phyloP scores from a whole-genome alignment of 1,284 basidiomycete genomes.

The Pyrrhoderma lamaoense region DNA sequence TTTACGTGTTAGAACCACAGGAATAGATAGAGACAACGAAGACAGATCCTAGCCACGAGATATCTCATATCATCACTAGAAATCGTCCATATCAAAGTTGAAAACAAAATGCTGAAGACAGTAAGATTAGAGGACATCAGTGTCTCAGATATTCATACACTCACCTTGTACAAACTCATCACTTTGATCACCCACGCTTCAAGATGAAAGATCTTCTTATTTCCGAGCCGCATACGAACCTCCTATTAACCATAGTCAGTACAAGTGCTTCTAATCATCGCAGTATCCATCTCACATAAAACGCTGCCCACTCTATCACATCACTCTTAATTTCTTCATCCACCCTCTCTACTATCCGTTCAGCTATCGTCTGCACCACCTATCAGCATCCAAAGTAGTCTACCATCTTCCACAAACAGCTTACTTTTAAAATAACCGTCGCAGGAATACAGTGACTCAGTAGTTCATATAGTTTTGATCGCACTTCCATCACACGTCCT shows the following conservation, averaged over 20 bases:
- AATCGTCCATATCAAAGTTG: conserved; percentile 53
- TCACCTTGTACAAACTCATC: conserved; percentile 45
- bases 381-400: conserved; percentile 7
- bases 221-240: conserved; percentile 82
- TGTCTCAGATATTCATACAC: background rate
- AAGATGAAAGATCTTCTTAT: conserved; percentile 93
- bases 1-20: too few relatives aligned
- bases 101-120: conserved; percentile 40
- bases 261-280: background rate
- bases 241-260: conserved; percentile 46
- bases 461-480: conserved; percentile 92
- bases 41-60: too few relatives aligned
- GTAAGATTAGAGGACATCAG: background rate
- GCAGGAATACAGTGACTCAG: conserved; percentile 98
- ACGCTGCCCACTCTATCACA: conserved; percentile 93
- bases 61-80: too few relatives aligned
- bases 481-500: conserved; percentile 83
- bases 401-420: conserved; percentile 14
- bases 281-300: conserved; percentile 69
- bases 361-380: conserved; percentile 72
- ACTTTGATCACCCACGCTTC: conserved; percentile 89
- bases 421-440: conserved; percentile 80
- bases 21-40: too few relatives aligned
- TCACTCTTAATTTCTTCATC: conserved; percentile 86
- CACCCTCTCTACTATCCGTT: conserved; percentile 78